Base-by-base conservation (phyloP, 208 protist species). In the Vickermania ingenoplastis region DNA sequence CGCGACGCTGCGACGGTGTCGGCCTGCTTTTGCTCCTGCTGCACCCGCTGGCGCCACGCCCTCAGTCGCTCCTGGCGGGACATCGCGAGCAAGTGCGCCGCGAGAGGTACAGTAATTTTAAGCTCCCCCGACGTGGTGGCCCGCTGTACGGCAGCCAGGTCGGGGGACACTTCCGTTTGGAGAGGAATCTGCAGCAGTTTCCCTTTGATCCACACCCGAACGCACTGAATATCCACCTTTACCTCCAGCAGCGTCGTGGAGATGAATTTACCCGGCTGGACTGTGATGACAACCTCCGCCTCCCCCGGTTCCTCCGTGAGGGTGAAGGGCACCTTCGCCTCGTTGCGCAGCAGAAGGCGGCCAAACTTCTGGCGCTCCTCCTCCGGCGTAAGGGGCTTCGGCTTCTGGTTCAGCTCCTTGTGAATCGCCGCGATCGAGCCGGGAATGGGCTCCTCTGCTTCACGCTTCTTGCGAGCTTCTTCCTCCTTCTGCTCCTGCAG, bases 181-280 rank as follows among this genome's bases (percentile, higher is more conserved):
- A 97, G 57, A 24, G 89, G 77, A n/a, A 98, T 65, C 56, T 97
- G 92, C 23, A 98, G 66, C 49, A 96, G 67, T 60, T 97, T 97
- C 2, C 82, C 94, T 72, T 98, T 98, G 55, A 97, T 75, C 51
- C 73, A 74, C 26, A 97, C 79, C 0, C 89, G 74, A 7, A 98
- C 72, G 57, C 81, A 94, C n/a, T 87, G 76, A 52, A 97, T 89
- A 53, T 98, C 90, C 5, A 96, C 81, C 63, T 97, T 80, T 13
- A 97, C 72, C 36, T 92, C 63, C 61, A 98, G 87, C 45, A 96
- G 69, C 21, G 92, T 94, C 1, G 92, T 97, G 21, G 93, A 92
- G 31, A 98, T 86, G 59, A 97, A 98, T 72, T 95, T 95, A 5
- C 84, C 82, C 0, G 91, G 76, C 54, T 87, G 63, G 25, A 97